phyloP scores from a whole-genome alignment of 2,329 filamentous ascomycete genomes.

The Hymenotorrendiella dingleyae region DNA sequence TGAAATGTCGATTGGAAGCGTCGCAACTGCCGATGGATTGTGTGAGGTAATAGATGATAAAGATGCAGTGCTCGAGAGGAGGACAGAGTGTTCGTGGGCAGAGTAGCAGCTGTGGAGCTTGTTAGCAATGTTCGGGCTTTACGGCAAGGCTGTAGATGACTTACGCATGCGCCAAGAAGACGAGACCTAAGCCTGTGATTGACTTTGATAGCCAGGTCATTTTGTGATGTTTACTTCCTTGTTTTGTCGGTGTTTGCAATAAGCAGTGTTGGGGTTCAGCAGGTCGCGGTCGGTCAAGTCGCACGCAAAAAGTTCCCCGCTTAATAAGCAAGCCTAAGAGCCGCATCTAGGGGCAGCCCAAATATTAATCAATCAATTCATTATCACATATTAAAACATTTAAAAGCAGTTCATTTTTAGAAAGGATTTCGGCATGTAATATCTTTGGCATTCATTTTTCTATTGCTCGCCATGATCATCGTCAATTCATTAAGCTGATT shows the following conservation, averaged over 20 bases:
- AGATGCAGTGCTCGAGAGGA: slow-evolving; percentile 54
- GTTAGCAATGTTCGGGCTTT: neutral
- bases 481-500: slow-evolving; percentile 26
- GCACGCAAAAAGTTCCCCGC: too few relatives aligned
- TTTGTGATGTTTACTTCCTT: too few relatives aligned
- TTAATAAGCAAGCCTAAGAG: too few relatives aligned
- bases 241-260: neutral
- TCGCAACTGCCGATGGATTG: slow-evolving; percentile 33
- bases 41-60: slow-evolving; percentile 40
- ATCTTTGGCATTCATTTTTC: slow-evolving; percentile 22
- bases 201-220: slow-evolving; percentile 71
- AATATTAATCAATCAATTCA: too few relatives aligned
- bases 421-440: slow-evolving; percentile 4
- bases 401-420: too few relatives aligned
- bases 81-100: slow-evolving; percentile 80
- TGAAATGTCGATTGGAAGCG: slow-evolving; percentile 77
- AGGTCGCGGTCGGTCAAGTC: too few relatives aligned
- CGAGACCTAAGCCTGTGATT: slow-evolving; percentile 66
- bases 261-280: neutral
- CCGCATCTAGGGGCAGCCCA: too few relatives aligned
- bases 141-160: slow-evolving; percentile 28
- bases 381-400: too few relatives aligned
- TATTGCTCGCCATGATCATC: slow-evolving; percentile 26
- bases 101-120: slow-evolving; percentile 78
- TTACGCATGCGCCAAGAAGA: slow-evolving; percentile 85